Base-by-base conservation (phyloP, 805 yeast genomes). In the Candida stauntonica region DNA sequence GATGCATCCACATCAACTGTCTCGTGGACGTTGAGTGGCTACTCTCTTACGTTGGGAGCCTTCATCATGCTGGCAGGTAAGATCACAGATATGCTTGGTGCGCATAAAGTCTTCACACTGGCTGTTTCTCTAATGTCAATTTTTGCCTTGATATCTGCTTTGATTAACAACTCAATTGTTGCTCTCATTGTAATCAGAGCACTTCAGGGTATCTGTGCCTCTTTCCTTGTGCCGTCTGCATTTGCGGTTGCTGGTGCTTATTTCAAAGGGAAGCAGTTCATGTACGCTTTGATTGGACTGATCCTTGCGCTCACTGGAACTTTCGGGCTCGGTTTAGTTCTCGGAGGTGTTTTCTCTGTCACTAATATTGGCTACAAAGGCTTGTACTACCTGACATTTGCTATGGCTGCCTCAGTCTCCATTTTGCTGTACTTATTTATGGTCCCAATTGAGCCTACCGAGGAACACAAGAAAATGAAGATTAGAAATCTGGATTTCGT, bases 321-420 rank as follows among this genome's bases (percentile, higher is more conserved):
- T 20, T 52, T 66, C 13, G 73, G 72, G 8, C 26, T 68, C 9
- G 76, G 74, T 5, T 46, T 57, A 4, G 41, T 70, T 8, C 29
- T 70, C 2, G 75, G 75, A 17, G 75, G 76, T 34, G 75, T 70
- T 1, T 71, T 70, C 35, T 51, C 64, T 2, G 39, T 42, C 16
- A 54, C 69, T 2, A 27, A 38, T 7, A 51, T 66, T 35, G 75
- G 73, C 1, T 68, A 68, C 45, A 60, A 61, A 35, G 66, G 67
- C 1, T 48, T 63, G 9, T 65, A 63, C 42, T 70, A 60, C 38
- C 55, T 68, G 26, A 54, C 63, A 3, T 66, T 66, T 52, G 72
- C 63, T 2, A 27, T 57, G 3, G 40, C 58, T 5, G 27, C 52
- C 7, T 6, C 57, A 0, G 38, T 52, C 6, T 44, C 57, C 5